These are phyloP conservation scores for Wickerhamomyces alni DNA, from an alignment of 805 yeast species.

Conservation along the genomic window DNA sequence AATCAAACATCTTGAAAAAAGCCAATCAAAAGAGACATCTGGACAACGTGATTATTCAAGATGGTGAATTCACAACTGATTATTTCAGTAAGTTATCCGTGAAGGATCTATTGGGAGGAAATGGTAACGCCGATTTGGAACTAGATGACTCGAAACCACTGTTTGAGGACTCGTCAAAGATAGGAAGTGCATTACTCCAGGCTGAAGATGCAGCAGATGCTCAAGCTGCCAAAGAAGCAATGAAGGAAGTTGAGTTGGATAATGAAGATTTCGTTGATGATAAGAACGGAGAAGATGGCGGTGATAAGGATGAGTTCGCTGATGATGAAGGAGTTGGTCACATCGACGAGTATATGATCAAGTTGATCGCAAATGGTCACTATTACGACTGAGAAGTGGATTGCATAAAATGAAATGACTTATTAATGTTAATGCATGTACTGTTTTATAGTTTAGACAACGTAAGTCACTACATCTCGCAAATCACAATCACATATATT, in stretches of 20 bases:
- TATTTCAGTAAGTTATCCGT: slow-evolving; percentile 86
- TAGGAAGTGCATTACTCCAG: slow-evolving; percentile 68
- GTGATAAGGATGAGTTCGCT: slow-evolving; percentile 46
- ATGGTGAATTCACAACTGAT: slow-evolving; percentile 97
- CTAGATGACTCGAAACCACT: slow-evolving; percentile 26
- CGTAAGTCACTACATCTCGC: no score
- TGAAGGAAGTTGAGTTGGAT: slow-evolving; percentile 80
- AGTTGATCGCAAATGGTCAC: slow-evolving; percentile 79
- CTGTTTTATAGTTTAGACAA: no score
- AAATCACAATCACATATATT: no score
- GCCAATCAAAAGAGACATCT: slow-evolving; percentile 92
- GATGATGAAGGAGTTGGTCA: slow-evolving; percentile 60
- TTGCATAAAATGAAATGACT: no score
- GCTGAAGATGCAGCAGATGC: slow-evolving; percentile 95
- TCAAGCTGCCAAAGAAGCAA: slow-evolving; percentile 82
- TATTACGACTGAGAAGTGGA: slow-evolving; percentile 38
- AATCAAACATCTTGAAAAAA: slow-evolving; percentile 86
- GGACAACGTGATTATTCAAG: slow-evolving; percentile 93
- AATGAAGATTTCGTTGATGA: slow-evolving; percentile 74
- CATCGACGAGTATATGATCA: slow-evolving; percentile 94
- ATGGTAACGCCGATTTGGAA: slow-evolving; percentile 18
- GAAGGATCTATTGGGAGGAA: slow-evolving; percentile 66
- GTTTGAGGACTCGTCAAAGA: slow-evolving; percentile 30
- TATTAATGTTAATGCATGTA: no score
- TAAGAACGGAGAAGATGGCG: slow-evolving; percentile 16